Percentiles rank a stretch among this genome's conserved stretches.
Evolutionary conservation across 1,284 basidiomycete genomes (phyloP).

Genomic region (Phellinidium pouzarii): DNA sequence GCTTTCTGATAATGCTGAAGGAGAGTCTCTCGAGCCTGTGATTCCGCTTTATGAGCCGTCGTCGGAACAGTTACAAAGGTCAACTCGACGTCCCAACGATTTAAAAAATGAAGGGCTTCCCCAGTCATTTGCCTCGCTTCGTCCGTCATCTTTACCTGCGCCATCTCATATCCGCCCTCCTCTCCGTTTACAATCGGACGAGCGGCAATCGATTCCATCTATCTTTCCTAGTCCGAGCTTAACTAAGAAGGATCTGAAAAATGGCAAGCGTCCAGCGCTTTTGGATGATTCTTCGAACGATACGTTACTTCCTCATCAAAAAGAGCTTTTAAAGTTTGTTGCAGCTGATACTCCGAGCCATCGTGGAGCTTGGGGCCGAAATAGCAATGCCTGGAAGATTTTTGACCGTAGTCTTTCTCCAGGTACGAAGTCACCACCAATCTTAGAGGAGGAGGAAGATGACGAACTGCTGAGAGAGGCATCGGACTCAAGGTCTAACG

Average conservation of each 20-base stretch:
- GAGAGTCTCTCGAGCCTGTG: background rate
- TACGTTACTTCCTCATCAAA: slow-evolving; percentile 26
- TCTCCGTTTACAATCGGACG: slow-evolving; percentile 1
- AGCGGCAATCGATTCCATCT: background rate
- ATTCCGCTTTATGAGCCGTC: slow-evolving; percentile 22
- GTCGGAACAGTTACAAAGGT: slow-evolving; percentile 21
- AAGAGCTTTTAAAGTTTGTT: slow-evolving; percentile 51
- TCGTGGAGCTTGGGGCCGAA: slow-evolving; percentile 58
- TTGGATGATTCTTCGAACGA: background rate
- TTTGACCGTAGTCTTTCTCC: slow-evolving; percentile 42
- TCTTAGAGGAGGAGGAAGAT: slow-evolving; percentile 40
- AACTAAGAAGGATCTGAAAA: slow-evolving; percentile 2
- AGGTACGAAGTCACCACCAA: slow-evolving; percentile 30
- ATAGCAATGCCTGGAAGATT: slow-evolving; percentile 55
- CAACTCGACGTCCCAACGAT: slow-evolving; percentile 19
- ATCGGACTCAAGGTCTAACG: background rate
- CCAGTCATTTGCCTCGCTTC: slow-evolving; percentile 50
- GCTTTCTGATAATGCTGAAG: background rate
- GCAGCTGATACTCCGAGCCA: slow-evolving; percentile 66
- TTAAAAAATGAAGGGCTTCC: slow-evolving; percentile 37
- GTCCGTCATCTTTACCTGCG: slow-evolving; percentile 59
- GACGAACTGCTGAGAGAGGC: slow-evolving; percentile 25
- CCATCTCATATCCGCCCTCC: slow-evolving; percentile 45
- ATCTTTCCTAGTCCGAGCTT: slow-evolving; percentile 9
- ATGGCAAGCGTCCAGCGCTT: background rate